phyloP scores from a whole-genome alignment of 164 flowering plant genomes.

The Annona cherimola region DNA sequence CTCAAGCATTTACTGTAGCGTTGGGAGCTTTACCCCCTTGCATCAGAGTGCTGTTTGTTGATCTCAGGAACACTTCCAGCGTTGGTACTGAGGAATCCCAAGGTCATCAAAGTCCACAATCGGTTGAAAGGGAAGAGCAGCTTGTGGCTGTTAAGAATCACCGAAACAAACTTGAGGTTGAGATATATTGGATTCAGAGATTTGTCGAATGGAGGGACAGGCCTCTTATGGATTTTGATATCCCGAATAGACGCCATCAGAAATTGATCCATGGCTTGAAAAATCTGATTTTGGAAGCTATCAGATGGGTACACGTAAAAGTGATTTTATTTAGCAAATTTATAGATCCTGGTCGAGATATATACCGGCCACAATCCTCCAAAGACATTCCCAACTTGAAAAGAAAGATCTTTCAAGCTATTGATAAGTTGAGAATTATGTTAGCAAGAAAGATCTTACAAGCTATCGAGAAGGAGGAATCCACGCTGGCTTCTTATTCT shows the following conservation, averaged over 20 bases:
- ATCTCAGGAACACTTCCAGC: neutral
- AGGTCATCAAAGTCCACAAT: neutral
- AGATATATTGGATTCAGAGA: constrained; percentile 38
- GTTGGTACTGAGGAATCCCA: neutral
- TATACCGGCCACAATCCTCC: too few relatives aligned
- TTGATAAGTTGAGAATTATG: too few relatives aligned
- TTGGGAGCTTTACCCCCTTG: constrained; percentile 2
- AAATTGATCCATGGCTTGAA: neutral
- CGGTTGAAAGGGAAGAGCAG: too few relatives aligned
- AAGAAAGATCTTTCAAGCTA: too few relatives aligned
- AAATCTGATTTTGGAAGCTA: constrained; percentile 4
- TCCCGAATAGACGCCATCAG: neutral
- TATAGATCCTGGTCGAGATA: too few relatives aligned
- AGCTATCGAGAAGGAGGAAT: too few relatives aligned
- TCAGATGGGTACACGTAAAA: constrained; percentile 31
- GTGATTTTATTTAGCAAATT: constrained; percentile 40
- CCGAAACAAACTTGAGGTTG: constrained; percentile 25
- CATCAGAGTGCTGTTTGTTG: neutral
- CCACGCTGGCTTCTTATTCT: too few relatives aligned
- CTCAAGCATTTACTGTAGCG: neutral
- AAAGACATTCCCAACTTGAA: too few relatives aligned
- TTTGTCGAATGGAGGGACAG: constrained; percentile 34
- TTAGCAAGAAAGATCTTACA: too few relatives aligned
- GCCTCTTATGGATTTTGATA: neutral
- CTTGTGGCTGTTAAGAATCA: too few relatives aligned